Evolutionary conservation across 2,329 filamentous ascomycete species (phyloP).

Genomic region (Botryosphaeria dothidea): DNA sequence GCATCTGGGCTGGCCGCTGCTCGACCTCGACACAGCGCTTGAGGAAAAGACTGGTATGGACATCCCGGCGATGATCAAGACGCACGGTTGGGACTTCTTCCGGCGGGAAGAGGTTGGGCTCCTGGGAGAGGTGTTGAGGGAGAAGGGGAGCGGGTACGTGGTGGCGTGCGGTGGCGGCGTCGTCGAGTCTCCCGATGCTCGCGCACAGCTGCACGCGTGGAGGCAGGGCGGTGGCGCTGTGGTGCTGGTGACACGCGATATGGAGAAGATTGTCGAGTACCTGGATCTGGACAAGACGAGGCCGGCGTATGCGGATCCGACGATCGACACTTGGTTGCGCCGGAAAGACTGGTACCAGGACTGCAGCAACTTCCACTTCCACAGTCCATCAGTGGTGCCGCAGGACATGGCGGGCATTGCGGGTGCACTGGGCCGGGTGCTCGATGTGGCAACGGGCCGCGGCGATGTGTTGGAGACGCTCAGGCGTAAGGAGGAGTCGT

Average conservation of each 20-base stretch:
- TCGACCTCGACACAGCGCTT: constrained; percentile 86
- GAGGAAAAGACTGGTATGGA: constrained; percentile 71
- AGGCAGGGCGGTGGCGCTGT: constrained; percentile 73
- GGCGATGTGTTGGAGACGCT: constrained; percentile 56
- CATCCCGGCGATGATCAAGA: constrained; percentile 83
- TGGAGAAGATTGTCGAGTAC: constrained; percentile 84
- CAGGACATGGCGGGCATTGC: constrained; percentile 62
- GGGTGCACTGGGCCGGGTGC: constrained; percentile 53
- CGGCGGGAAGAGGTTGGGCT: constrained; percentile 75
- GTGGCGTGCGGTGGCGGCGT: constrained; percentile 94
- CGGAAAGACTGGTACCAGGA: constrained; percentile 87
- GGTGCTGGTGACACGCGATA: constrained; percentile 82
- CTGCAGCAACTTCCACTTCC: constrained; percentile 93
- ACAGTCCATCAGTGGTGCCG: constrained; percentile 69
- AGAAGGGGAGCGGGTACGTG: constrained; percentile 73
- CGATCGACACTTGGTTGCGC: constrained; percentile 85
- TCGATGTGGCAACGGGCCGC: constrained; percentile 67
- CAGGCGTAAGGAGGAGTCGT: constrained; percentile 70
- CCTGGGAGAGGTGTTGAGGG: constrained; percentile 70
- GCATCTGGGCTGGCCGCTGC: constrained; percentile 71
- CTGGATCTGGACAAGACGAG: constrained; percentile 85
- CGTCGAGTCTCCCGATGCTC: constrained; percentile 80
- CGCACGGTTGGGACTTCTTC: constrained; percentile 85
- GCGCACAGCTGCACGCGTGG: constrained; percentile 71
- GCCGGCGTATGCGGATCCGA: constrained; percentile 89